These are phyloP conservation scores for Sporisorium graminicola DNA, from an alignment of 1,284 basidiomycete genomes.

Conservation along the genomic window DNA sequence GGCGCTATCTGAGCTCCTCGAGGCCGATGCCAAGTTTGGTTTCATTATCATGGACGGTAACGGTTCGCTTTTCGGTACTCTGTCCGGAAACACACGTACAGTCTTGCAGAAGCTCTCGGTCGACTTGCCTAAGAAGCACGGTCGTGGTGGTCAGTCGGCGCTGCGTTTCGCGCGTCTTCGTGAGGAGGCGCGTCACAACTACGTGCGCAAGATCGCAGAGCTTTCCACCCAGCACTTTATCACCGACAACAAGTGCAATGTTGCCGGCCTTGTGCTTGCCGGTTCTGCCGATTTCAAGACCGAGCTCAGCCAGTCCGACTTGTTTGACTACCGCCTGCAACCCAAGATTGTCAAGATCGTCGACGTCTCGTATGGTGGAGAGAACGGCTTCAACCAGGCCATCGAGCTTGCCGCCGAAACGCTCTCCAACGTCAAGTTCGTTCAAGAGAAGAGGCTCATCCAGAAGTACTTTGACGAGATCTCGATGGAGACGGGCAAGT, in stretches of 20 bases:
- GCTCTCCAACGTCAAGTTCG: slow-evolving; percentile 97
- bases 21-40: slow-evolving; percentile 96
- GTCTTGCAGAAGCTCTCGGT: slow-evolving; percentile 98
- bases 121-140: slow-evolving; percentile 99
- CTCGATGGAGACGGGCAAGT: slow-evolving; percentile 95
- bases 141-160: slow-evolving; percentile 99
- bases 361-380: slow-evolving; percentile 98
- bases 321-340: slow-evolving; percentile 88
- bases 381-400: slow-evolving; percentile 99
- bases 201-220: slow-evolving; percentile 98
- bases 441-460: slow-evolving; percentile 88
- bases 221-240: slow-evolving; percentile 97
- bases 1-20: slow-evolving; percentile 93
- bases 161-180: slow-evolving; percentile 99
- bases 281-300: slow-evolving; percentile 99
- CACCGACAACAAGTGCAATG: slow-evolving; percentile 97
- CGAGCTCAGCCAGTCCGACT: slow-evolving; percentile 93
- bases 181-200: slow-evolving; percentile 99
- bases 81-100: slow-evolving; percentile 96
- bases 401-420: slow-evolving; percentile 97
- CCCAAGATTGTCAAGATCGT: slow-evolving; percentile 80
- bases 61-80: slow-evolving; percentile 93
- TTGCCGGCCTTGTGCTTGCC: slow-evolving; percentile 94
- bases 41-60: slow-evolving; percentile 99
- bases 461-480: slow-evolving; percentile 99